Evolutionary conservation across 2,329 filamentous ascomycete species (phyloP).

Genomic region (Oidium heveae): DNA sequence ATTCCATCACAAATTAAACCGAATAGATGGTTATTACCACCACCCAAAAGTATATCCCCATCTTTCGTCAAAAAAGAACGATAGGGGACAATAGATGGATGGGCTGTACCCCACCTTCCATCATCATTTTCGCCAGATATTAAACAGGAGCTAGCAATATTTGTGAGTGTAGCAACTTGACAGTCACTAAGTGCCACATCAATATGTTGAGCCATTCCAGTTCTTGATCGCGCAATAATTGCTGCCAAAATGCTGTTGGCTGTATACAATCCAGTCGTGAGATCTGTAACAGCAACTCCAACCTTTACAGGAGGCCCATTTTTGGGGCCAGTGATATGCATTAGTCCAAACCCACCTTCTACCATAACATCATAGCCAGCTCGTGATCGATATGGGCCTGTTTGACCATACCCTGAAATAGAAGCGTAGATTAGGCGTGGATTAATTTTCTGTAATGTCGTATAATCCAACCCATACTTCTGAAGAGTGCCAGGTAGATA

Average conservation of each 20-base stretch:
- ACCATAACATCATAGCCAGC: constrained; percentile 99
- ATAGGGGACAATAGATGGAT: constrained; percentile 70
- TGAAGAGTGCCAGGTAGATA: constrained; percentile 74
- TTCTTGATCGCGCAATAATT: constrained; percentile 47
- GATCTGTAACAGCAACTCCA: constrained; percentile 83
- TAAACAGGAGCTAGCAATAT: constrained; percentile 77
- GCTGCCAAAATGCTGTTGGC: constrained; percentile 92
- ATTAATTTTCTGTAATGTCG: constrained; percentile 56
- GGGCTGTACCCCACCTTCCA: constrained; percentile 86
- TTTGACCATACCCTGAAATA: constrained; percentile 93
- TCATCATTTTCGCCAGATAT: constrained; percentile 71
- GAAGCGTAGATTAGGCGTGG: constrained; percentile 77
- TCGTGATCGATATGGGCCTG: constrained; percentile 52
- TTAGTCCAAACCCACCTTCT: constrained; percentile 88
- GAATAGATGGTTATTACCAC: constrained; percentile 48
- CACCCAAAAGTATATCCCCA: constrained; percentile 43
- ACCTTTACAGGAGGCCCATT: constrained; percentile 90
- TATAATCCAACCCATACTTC: constrained; percentile 82
- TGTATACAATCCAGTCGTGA: constrained; percentile 87
- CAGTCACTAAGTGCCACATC: constrained; percentile 83
- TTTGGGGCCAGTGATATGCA: constrained; percentile 30
- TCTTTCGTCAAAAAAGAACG: constrained; percentile 55
- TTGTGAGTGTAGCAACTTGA: constrained; percentile 82
- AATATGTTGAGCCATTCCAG: constrained; percentile 69
- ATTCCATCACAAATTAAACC: constrained; percentile 35